phyloP scores from a whole-genome alignment of 345 rosid species.

The Lagerstroemia speciosa region DNA sequence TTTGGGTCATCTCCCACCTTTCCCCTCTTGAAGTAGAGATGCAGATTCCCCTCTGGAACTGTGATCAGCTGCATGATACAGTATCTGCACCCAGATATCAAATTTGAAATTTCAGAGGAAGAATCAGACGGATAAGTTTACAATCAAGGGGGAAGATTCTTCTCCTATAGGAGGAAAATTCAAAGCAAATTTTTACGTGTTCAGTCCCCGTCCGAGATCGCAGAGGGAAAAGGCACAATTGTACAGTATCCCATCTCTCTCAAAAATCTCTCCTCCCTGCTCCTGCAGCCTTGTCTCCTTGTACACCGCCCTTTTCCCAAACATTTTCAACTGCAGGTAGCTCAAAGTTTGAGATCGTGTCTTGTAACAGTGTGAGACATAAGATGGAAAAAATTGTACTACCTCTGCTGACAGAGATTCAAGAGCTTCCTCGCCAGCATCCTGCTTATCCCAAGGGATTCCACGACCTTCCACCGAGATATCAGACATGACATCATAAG shows the following conservation, averaged over 20 bases:
- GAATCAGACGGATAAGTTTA: too few species aligned
- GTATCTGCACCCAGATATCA: conserved; percentile 25
- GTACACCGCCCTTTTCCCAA: conserved; percentile 62
- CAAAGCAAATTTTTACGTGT: conserved; percentile 16
- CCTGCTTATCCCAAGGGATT: conserved; percentile 66
- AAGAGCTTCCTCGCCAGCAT: conserved; percentile 45
- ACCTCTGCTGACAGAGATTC: conserved; percentile 51
- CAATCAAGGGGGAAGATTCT: too few species aligned
- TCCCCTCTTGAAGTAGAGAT: conserved; percentile 66
- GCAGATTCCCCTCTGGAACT: conserved; percentile 44
- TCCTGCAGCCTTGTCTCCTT: conserved; percentile 49
- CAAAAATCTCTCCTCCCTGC: conserved; percentile 44
- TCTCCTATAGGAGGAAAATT: too few species aligned
- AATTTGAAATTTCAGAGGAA: background rate
- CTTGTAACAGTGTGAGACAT: too few species aligned
- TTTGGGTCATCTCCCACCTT: conserved; percentile 51
- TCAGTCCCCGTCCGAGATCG: conserved; percentile 49
- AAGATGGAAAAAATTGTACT: background rate
- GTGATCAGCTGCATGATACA: conserved; percentile 63
- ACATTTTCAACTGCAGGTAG: conserved; percentile 51
- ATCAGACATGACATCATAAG: conserved; percentile 54
- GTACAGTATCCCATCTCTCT: conserved; percentile 59
- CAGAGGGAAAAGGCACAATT: conserved; percentile 62
- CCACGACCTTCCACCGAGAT: conserved; percentile 53
- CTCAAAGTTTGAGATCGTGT: background rate